phyloP scores from a whole-genome alignment of 805 yeast genomes.

The Cyberlindnera maritima region DNA sequence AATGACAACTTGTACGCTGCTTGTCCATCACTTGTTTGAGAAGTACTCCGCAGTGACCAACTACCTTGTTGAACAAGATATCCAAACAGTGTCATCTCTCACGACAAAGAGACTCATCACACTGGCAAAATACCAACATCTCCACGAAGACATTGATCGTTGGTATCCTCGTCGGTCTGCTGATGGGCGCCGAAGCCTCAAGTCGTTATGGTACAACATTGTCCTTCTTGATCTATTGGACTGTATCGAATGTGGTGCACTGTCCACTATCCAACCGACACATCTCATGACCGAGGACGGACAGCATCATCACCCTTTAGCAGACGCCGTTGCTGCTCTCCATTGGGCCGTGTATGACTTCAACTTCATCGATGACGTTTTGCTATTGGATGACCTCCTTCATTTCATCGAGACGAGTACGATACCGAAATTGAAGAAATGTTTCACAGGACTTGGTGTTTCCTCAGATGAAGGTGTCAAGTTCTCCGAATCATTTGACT shows the following conservation, averaged over 20 bases:
- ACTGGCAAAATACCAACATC: conserved; percentile 10
- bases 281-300: conserved; percentile 1
- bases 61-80: conserved; percentile 3
- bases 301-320: background rate
- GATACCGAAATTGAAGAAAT: background rate
- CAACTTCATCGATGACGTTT: conserved; percentile 9
- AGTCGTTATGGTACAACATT: conserved; percentile 12
- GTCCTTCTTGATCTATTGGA: conserved; percentile 10
- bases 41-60: conserved; percentile 9
- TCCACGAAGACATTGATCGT: conserved; percentile 9
- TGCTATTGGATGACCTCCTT: conserved; percentile 2
- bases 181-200: conserved; percentile 1
- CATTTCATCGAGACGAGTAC: conserved; percentile 4
- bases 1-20: conserved; percentile 1
- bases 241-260: conserved; percentile 4
- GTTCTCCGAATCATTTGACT: background rate
- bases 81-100: background rate
- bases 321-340: background rate
- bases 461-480: background rate
- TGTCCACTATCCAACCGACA: conserved; percentile 6
- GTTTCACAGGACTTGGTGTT: background rate
- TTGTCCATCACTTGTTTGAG: conserved; percentile 5
- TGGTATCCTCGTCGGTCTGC: conserved; percentile 5
- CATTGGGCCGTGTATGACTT: conserved; percentile 10
- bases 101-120: conserved; percentile 6